Evolutionary conservation across 2,329 filamentous ascomycete genomes (phyloP), one percentile per base, ranked within the genome.

Genomic region (Daldinia sp.): DNA sequence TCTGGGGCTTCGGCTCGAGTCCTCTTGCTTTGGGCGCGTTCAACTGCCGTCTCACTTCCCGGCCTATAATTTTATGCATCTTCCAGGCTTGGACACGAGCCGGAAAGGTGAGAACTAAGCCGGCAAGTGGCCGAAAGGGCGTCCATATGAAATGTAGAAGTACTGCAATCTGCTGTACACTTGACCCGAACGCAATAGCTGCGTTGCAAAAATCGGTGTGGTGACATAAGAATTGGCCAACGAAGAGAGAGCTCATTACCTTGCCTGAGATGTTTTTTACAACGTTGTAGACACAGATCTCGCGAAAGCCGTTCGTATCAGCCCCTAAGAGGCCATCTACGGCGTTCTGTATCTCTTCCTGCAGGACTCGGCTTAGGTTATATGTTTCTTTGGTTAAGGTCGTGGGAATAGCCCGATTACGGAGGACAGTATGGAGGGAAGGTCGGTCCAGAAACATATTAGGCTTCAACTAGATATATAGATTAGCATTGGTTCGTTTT

Each of bases 221-320:
- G 10, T 78, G 75, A 55, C 77, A 79, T 5, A 74, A 55, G 2
- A 75, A 74, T 7, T 69, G 65, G 5, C 78, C 78, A 48, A 80
- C 68, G 46, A 79, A 77, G 62, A 77, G 74, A 54, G 77, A 70
- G 70, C 77, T 78, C n/a, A 77, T 77, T 10, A 74, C 73, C 20
- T 67, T 69, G 33, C 72, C 73, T 58, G 78, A 71, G 58, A 79
- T 67, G 37, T 61, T 70, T 6, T 70, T 67, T 69, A 77, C 65
- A 4, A 70, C 65, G 9, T 75, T 72, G 65, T 75, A 79, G 13
- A 77, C 62, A 28, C 63, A 63, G 9, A 74, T 41, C 18, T 65
- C 57, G 13, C 37, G 60, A 37, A 57, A 73, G 15, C 33, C 72
- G 71, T 3, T 60, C 55, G 35, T n/a, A n/a, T 69, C 66, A 15